Percentiles rank a stretch among this genome's conserved stretches.
These are phyloP conservation scores for Fusarium torreyae DNA, from an alignment of 2,329 filamentous ascomycete genomes.

Conservation along the genomic window DNA sequence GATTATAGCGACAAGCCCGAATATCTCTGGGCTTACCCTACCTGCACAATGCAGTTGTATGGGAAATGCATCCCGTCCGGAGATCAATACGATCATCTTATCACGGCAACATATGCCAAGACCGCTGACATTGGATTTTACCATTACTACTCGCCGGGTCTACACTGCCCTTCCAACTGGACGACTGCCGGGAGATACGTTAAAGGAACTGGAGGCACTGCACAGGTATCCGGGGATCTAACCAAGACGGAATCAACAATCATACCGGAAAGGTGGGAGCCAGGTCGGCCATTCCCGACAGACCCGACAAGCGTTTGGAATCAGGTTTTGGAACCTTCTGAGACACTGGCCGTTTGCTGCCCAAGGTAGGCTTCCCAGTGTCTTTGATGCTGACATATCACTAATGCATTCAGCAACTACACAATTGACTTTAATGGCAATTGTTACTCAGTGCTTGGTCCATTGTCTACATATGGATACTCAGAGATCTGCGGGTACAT, in stretches of 20 bases:
- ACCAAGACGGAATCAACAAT: background rate
- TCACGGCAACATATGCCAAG: background rate
- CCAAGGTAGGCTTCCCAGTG: conserved; percentile 31
- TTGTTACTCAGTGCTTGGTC: conserved; percentile 35
- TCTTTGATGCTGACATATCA: too few species aligned
- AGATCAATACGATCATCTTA: conserved; percentile 23
- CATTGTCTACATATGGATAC: conserved; percentile 6
- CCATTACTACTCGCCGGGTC: conserved; percentile 45
- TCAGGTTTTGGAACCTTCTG: conserved; percentile 18
- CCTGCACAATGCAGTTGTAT: background rate
- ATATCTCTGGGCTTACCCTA: too few species aligned
- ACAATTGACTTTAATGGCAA: conserved; percentile 15
- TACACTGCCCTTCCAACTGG: background rate
- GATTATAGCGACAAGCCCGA: background rate
- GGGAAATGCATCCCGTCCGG: conserved; percentile 45
- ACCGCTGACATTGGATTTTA: conserved; percentile 26
- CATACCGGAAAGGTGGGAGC: background rate
- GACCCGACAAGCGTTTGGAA: background rate
- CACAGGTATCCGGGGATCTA: conserved; percentile 15
- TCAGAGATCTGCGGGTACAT: conserved; percentile 6
- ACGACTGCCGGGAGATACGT: too few species aligned
- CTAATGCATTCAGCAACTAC: conserved; percentile 27
- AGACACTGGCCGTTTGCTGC: conserved; percentile 45
- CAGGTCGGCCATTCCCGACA: conserved; percentile 6
- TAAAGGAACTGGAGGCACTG: too few species aligned